phyloP scores from a whole-genome alignment of 2,329 filamentous ascomycete genomes.

The Coniochaeta hoffmannii region DNA sequence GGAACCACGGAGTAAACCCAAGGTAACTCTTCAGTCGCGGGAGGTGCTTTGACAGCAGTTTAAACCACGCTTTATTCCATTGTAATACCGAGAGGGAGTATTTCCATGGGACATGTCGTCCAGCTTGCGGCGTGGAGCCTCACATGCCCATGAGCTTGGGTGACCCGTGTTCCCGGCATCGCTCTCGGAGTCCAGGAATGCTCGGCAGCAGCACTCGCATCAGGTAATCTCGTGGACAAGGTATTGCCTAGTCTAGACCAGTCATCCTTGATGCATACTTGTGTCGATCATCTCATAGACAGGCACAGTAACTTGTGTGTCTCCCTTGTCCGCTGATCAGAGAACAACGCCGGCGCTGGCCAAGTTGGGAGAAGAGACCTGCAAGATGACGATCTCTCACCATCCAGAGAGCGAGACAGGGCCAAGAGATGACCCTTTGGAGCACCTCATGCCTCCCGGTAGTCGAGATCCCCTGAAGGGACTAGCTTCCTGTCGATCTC shows the following conservation, averaged over 20 bases:
- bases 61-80: too few species aligned
- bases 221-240: too few species aligned
- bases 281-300: background rate
- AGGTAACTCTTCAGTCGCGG: too few species aligned
- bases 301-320: background rate
- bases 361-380: background rate
- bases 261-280: background rate
- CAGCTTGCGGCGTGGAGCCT: too few species aligned
- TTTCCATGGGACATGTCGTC: too few species aligned
- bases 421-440: background rate
- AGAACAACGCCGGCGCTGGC: background rate
- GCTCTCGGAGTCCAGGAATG: too few species aligned
- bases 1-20: too few species aligned
- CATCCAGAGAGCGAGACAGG: background rate
- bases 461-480: background rate
- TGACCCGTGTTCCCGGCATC: too few species aligned
- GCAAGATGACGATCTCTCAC: background rate
- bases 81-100: too few species aligned
- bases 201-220: too few species aligned
- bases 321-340: background rate
- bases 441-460: background rate
- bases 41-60: too few species aligned
- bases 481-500: background rate
- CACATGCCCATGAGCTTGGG: too few species aligned
- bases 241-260: background rate